Evolutionary conservation across 257 asterid genomes (phyloP), one percentile per base, ranked within the genome.

Genomic region (Anisodus tanguticus): DNA sequence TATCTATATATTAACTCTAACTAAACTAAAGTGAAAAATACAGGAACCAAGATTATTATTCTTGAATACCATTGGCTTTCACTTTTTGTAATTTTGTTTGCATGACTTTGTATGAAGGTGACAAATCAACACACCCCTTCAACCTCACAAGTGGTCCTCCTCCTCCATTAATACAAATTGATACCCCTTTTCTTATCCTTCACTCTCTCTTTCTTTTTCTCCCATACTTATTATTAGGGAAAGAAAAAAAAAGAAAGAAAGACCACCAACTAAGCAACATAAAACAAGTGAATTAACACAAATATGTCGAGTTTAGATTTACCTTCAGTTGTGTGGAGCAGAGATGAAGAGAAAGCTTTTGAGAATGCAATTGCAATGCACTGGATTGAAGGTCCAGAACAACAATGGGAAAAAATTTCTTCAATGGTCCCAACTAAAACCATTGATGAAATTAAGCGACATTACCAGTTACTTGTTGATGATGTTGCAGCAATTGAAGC

Each of bases 271-370:
- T 66, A 35, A 26, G 55, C 55, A 49, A 22, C 26, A 51, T 70
- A 59, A 19, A 16, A 12, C 0, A 37, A 7, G 45, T 41, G 45
- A 41, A 41, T 41, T 67, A 15, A 12, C 12, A 66, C 74, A 64
- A 81, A 77, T 2, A 90, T 90, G 92, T 84, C 88, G 35, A 60
- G 59, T 67, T 76, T 87, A 51, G 85, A 82, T 82, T 80, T 49
- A 51, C 35, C 22, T 15, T 22, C 26, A 22, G 26, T 22, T 22
- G 26, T 22, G 26, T 95, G 98, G 98, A 95, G 91, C 87, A 86
- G 95, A 83, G 98, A 95, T 82, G 98, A 95, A 87, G 98, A 94
- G 79, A 92, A 83, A 74, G 98, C 98, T 6, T 95, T 95, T 69
- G 98, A 95, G 84, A 89, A 92, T 82, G 97, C 91, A 35, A 95